These are phyloP conservation scores for Oidium heveae DNA, from an alignment of 2,329 filamentous ascomycete genomes.

Conservation along the genomic window DNA sequence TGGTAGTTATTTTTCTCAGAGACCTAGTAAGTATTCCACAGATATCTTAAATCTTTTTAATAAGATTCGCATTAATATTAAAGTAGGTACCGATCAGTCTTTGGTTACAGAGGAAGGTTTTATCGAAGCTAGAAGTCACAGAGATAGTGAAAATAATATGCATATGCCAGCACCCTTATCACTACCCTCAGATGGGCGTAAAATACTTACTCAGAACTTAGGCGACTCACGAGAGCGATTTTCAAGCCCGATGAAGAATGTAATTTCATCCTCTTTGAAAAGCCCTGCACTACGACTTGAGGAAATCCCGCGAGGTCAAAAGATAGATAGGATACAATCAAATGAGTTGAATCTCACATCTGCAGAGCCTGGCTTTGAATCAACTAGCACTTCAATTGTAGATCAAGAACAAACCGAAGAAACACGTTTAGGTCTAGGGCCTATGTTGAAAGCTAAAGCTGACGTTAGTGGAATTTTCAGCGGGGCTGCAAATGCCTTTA, in stretches of 20 bases:
- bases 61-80: conserved; percentile 13
- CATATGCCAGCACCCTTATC: conserved; percentile 11
- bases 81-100: conserved; percentile 10
- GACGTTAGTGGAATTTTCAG: conserved; percentile 54
- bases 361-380: not conserved
- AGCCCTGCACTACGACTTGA: conserved; percentile 15
- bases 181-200: conserved; percentile 13
- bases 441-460: conserved; percentile 66
- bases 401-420: conserved; percentile 6
- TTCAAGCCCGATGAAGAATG: conserved; percentile 11
- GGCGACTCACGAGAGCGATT: conserved; percentile 12
- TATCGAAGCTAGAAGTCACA: conserved; percentile 6
- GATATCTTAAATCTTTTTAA: conserved; percentile 6
- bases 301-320: conserved; percentile 4
- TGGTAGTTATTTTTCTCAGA: conserved; percentile 9
- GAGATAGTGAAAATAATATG: conserved; percentile 7
- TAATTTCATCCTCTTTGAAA: conserved; percentile 15
- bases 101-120: conserved; percentile 10
- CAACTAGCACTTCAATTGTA: not conserved
- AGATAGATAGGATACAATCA: not conserved
- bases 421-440: conserved; percentile 53
- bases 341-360: not conserved
- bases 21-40: conserved; percentile 12
- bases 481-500: conserved; percentile 42
- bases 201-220: conserved; percentile 13